Evolutionary conservation across 805 yeast species (phyloP), one percentile per base, ranked within the genome.

Genomic region (Wickerhamiella sorbophila): DNA sequence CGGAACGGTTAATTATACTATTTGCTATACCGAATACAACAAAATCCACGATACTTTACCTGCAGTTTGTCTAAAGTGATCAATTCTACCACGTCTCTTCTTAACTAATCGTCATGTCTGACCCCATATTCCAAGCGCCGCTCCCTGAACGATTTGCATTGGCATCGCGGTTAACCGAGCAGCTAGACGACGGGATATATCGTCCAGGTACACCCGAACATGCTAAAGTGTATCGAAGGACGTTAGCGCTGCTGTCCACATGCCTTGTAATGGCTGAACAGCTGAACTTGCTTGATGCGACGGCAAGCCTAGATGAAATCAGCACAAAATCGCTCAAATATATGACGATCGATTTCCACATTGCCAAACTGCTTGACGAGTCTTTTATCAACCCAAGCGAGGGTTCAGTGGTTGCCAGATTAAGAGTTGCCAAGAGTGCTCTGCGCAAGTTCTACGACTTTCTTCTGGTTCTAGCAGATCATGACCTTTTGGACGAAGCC

Each of bases 271-370:
- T 39, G 10, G 64, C 78, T 1, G 61, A 65, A 10, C 60, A 62
- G n/a, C 58, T 76, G 15, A 66, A 75, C 2, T 56, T 85, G 19
- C 85, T 82, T 61, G 79, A 88, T 51, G 60, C 62, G 10, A 84
- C 84, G 56, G 95, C 86, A 55, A 53, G 67, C 0, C 44, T 81
- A 2, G 81, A 75, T 0, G 96, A 86, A 51, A 52, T 86, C 9
- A 65, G 71, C 32, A 79, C 93, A 0, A 56, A 62, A 4, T 75
- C 81, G 35, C 55, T 86, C 16, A 74, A 73, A 43, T 81, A 71
- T 48, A 55, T 83, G 16, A 62, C 72, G 4, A 53, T 79, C 1
- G 76, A 77, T 46, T 85, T 67, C 55, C 70, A 75, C 49, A 52
- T 80, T 31, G 93, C 75, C 5, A 48, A 49, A 22, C 43, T 59